These are phyloP conservation scores for Amanita rubescens DNA, from an alignment of 768 basidiomycete genomes.

Conservation along the genomic window DNA sequence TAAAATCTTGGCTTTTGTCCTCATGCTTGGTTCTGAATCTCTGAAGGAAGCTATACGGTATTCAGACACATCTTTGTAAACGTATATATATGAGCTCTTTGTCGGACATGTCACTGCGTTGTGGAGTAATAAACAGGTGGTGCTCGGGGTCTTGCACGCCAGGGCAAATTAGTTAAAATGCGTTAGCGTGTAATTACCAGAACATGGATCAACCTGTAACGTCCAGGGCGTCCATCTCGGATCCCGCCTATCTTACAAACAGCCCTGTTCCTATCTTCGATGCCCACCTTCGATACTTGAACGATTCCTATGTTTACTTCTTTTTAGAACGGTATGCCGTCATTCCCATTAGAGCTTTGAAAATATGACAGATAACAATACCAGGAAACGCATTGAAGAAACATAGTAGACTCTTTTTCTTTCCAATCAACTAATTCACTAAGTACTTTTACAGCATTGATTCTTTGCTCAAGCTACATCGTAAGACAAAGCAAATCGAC, in stretches of 20 bases:
- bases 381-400: constrained; percentile 80
- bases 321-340: constrained; percentile 72
- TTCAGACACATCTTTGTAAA: constrained; percentile 3
- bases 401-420: constrained; percentile 44
- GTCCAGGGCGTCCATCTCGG: constrained; percentile 34
- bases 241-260: constrained; percentile 23
- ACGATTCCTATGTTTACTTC: constrained; percentile 75
- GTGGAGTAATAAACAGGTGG: not conserved
- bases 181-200: not conserved
- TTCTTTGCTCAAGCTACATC: constrained; percentile 64
- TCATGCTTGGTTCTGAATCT: constrained; percentile 6
- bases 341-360: constrained; percentile 2
- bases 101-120: not conserved
- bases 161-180: not conserved
- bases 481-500: constrained; percentile 65
- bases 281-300: constrained; percentile 55
- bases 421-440: not conserved
- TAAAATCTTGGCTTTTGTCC: not conserved
- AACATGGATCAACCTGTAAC: constrained; percentile 27
- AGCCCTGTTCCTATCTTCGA: constrained; percentile 71
- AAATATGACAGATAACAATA: constrained; percentile 15
- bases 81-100: not conserved
- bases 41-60: constrained; percentile 3
- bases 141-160: constrained; percentile 4
- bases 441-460: constrained; percentile 47